phyloP scores from a whole-genome alignment of 495 filamentous ascomycete species.

The Tuber magnatum region DNA sequence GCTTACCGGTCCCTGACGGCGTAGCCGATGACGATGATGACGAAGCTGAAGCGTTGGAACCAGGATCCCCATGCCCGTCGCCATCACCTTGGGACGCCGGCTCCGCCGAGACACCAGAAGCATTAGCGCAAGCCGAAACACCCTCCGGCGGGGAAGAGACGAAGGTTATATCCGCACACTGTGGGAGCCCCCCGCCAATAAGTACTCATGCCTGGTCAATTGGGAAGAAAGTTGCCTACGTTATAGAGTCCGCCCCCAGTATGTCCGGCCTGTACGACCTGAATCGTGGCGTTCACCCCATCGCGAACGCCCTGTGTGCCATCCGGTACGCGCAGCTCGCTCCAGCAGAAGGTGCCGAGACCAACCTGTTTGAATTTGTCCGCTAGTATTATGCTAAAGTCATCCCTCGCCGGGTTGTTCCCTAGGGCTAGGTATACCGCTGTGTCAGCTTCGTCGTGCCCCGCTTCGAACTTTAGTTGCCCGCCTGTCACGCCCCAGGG shows the following conservation, averaged over 20 bases:
- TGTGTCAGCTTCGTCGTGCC: constrained; percentile 51
- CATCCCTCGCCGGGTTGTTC: constrained; percentile 45
- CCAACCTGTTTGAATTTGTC: constrained; percentile 50
- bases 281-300: constrained; percentile 57
- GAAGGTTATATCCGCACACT: constrained; percentile 62
- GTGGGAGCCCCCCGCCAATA: constrained; percentile 4
- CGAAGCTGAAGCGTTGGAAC: constrained; percentile 10
- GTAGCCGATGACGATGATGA: background rate
- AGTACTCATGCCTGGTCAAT: background rate
- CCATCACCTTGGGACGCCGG: constrained; percentile 27
- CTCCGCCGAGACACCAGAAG: constrained; percentile 46
- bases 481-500: constrained; percentile 48
- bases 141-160: constrained; percentile 42
- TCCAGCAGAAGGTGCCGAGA: constrained; percentile 53
- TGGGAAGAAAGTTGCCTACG: constrained; percentile 41
- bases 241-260: constrained; percentile 52
- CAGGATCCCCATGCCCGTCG: constrained; percentile 7
- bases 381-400: constrained; percentile 53
- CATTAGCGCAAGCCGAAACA: constrained; percentile 48
- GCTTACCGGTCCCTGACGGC: constrained; percentile 2
- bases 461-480: constrained; percentile 50
- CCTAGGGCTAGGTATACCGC: constrained; percentile 54
- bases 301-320: constrained; percentile 42
- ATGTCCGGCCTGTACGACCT: constrained; percentile 53
- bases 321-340: constrained; percentile 44